These are phyloP conservation scores for Clonostachys chloroleuca DNA, from an alignment of 2,329 filamentous ascomycete species.

Conservation along the genomic window DNA sequence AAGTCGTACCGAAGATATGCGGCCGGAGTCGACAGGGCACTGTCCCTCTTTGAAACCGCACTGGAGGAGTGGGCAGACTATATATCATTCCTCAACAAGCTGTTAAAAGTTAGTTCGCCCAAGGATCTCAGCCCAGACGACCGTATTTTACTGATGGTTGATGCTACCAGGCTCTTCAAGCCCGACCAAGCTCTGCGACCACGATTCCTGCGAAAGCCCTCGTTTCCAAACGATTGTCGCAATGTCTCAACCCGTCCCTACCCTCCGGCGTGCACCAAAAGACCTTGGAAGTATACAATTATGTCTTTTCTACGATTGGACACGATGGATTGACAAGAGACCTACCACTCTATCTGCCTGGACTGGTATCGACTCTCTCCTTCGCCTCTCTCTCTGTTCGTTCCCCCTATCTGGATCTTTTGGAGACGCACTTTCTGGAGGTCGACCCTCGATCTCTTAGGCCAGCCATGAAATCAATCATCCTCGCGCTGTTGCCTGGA, in stretches of 20 bases:
- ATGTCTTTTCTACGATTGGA: conserved; percentile 83
- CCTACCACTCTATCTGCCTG: conserved; percentile 83
- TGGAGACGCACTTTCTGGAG: conserved; percentile 75
- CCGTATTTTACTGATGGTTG: conserved; percentile 1
- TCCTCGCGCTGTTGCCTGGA: conserved; percentile 84
- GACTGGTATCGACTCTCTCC: conserved; percentile 81
- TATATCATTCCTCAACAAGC: conserved; percentile 88
- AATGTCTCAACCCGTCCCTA: conserved; percentile 89
- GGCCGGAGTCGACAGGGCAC: conserved; percentile 77
- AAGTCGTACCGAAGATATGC: conserved; percentile 85
- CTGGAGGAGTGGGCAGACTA: conserved; percentile 99
- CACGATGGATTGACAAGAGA: conserved; percentile 76
- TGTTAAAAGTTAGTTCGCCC: conserved; percentile 66
- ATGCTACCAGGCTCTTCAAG: conserved; percentile 72
- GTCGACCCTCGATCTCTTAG: conserved; percentile 69
- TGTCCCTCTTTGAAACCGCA: conserved; percentile 86
- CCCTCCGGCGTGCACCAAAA: conserved; percentile 98
- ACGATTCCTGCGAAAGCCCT: conserved; percentile 76
- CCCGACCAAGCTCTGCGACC: conserved; percentile 67
- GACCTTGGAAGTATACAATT: conserved; percentile 86
- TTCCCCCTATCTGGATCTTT: conserved; percentile 75
- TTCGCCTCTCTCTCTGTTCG: conserved; percentile 93
- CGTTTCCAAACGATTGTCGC: conserved; percentile 86
- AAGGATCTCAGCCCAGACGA: too few relatives aligned
- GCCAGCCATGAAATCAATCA: conserved; percentile 84